phyloP scores from a whole-genome alignment of 2,329 filamentous ascomycete genomes.

The Diaporthe citriasiana region DNA sequence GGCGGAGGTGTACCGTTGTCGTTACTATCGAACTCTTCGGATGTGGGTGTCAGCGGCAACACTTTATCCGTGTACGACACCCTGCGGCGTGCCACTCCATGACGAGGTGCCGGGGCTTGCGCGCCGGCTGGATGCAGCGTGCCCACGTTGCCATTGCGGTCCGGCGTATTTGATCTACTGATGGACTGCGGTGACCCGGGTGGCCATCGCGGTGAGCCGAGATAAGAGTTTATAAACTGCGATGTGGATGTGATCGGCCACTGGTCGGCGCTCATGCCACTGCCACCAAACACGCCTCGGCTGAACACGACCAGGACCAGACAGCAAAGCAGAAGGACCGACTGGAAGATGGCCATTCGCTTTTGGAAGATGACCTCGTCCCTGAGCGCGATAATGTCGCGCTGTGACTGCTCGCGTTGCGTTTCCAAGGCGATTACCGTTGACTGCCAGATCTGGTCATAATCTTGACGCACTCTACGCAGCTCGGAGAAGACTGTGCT shows the following conservation, averaged over 20 bases:
- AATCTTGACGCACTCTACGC: slow-evolving; percentile 82
- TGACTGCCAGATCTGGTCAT: slow-evolving; percentile 96
- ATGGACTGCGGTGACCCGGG: slow-evolving; percentile 37
- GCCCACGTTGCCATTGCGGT: slow-evolving; percentile 1
- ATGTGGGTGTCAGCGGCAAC: slow-evolving; percentile 52
- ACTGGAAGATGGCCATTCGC: slow-evolving; percentile 93
- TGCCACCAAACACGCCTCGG: slow-evolving; percentile 59
- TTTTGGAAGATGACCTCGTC: slow-evolving; percentile 92
- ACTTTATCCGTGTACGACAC: slow-evolving; percentile 49
- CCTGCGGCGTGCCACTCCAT: slow-evolving; percentile 30
- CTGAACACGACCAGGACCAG: slow-evolving; percentile 90
- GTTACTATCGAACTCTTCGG: slow-evolving; percentile 46
- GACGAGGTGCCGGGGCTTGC: background rate
- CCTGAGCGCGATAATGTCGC: slow-evolving; percentile 89
- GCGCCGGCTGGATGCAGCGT: background rate
- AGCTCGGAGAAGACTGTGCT: slow-evolving; percentile 87
- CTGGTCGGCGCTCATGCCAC: slow-evolving; percentile 33
- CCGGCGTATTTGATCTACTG: slow-evolving; percentile 34
- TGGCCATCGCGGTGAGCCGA: slow-evolving; percentile 37
- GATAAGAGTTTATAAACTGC: slow-evolving; percentile 41
- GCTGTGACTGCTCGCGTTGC: slow-evolving; percentile 86
- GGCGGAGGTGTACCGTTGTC: slow-evolving; percentile 42
- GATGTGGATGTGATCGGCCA: slow-evolving; percentile 38
- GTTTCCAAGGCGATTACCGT: slow-evolving; percentile 92
- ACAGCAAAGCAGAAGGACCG: slow-evolving; percentile 86